Conservation (phyloP, 805 yeast genomes). For the Sugiyamaella valdiviana region DNA sequence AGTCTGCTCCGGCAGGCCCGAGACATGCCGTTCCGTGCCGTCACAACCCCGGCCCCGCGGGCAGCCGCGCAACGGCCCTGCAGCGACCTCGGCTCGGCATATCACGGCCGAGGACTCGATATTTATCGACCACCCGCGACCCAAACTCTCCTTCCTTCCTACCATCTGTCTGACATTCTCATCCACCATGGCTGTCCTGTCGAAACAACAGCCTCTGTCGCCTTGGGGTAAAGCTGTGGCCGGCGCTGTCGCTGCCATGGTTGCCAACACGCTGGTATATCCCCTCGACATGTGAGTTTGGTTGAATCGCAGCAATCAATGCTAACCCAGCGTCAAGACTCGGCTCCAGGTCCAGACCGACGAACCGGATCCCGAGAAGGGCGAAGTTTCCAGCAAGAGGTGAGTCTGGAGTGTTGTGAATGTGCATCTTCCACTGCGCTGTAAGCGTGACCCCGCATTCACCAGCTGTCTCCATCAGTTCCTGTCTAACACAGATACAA, state of each 20-base stretch:
- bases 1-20: too few species aligned
- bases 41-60: neutral
- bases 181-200: conserved; percentile 7
- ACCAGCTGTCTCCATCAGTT: too few species aligned
- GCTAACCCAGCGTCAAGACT: conserved; percentile 58
- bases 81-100: neutral
- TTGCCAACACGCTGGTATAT: conserved; percentile 73
- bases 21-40: too few species aligned
- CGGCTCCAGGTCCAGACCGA: conserved; percentile 61
- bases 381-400: neutral
- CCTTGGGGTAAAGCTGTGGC: conserved; percentile 74
- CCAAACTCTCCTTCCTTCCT: neutral
- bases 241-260: conserved; percentile 75
- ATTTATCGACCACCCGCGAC: neutral
- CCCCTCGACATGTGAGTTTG: conserved; percentile 56
- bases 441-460: too few species aligned
- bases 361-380: conserved; percentile 8
- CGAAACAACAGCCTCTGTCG: conserved; percentile 27
- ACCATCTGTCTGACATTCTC: too few species aligned
- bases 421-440: too few species aligned
- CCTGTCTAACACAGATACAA: conserved; percentile 35
- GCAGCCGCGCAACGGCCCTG: neutral
- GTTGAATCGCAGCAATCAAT: too few species aligned
- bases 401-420: too few species aligned
- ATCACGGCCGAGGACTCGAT: neutral